These are phyloP conservation scores for Dactylella cylindrospora DNA, from an alignment of 2,329 filamentous ascomycete species.

Conservation along the genomic window DNA sequence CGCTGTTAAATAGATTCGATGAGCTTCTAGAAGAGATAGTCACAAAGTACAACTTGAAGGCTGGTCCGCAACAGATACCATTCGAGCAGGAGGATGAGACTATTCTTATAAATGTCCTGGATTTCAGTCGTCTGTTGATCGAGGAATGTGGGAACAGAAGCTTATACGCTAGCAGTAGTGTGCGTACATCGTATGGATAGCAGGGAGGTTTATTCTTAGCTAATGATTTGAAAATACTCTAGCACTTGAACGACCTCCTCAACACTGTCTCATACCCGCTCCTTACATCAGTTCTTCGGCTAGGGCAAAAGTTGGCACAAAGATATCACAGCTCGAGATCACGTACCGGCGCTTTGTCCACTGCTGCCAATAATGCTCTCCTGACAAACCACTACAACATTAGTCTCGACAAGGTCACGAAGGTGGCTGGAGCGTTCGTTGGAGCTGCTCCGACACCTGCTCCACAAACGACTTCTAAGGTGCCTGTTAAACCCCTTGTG, in stretches of 20 bases:
- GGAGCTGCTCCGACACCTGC: conserved; percentile 57
- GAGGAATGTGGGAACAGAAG: conserved; percentile 97
- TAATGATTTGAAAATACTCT: conserved; percentile 14
- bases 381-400: conserved; percentile 83
- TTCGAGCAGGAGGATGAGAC: conserved; percentile 74
- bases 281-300: conserved; percentile 73
- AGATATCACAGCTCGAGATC: conserved; percentile 88
- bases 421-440: conserved; percentile 77
- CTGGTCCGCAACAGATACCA: conserved; percentile 72
- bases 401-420: conserved; percentile 76
- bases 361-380: conserved; percentile 69
- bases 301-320: conserved; percentile 83
- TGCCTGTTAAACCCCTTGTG: conserved; percentile 59
- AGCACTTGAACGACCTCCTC: conserved; percentile 80
- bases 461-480: conserved; percentile 44
- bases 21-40: conserved; percentile 79
- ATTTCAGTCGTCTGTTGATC: conserved; percentile 82
- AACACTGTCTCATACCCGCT: conserved; percentile 82
- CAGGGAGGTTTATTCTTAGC: background rate
- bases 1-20: conserved; percentile 89
- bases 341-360: conserved; percentile 64
- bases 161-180: conserved; percentile 86
- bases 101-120: conserved; percentile 75
- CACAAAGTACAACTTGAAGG: conserved; percentile 73
- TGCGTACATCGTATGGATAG: conserved; percentile 43